Evolutionary conservation across 2,329 filamentous ascomycete species (phyloP), one percentile per base, ranked within the genome.

Genomic region (Penicillium hordei): DNA sequence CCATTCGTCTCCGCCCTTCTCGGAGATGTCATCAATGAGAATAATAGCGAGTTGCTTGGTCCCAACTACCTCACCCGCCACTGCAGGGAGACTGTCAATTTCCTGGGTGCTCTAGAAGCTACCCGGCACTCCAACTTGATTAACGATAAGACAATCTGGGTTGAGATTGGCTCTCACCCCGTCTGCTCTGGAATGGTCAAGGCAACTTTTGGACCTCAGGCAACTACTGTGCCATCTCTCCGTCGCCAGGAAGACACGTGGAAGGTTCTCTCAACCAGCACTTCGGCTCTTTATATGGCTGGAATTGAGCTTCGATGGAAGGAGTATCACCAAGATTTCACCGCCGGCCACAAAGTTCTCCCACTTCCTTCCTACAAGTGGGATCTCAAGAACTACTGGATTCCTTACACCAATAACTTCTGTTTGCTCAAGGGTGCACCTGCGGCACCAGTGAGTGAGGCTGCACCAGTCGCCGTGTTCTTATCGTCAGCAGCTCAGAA

Each of bases 91-190:
- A 70, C 76, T 3, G 80, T 82, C 43, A 75, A 79, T 62, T 80
- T 81, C 64, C 65, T 77, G 5, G 72, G 69, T 48, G 79, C 74
- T 19, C 59, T 81, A 4, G 70, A 76, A 38, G 71, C 75, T 9
- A 77, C 73, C 5, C 66, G 71, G 34, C 70, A 72, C 8, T 60
- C 64, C 4, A 69, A 67, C 61, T 72, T 83, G 23, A 86, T 89
- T 56, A 83, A 87, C 61, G 86, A 87, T 64, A 87, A 88, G 77
- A 89, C 87, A 15, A 80, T 88, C 23, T 91, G 86, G 85, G 78
- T 91, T 57, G 89, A 92, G 82, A 66, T 83, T 56, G 81, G 81
- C 7, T 79, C 80, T 2, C 77, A 81, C 56, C 76, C 80, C 0
- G 71, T 81, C 19, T 79, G 76, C 59, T 73, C 75, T 2, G 75